A percentile compares a stretch with the other conserved stretches of the same genome.
Conservation (phyloP, 129 eudicot species). For the Ambrosia trifida region DNA sequence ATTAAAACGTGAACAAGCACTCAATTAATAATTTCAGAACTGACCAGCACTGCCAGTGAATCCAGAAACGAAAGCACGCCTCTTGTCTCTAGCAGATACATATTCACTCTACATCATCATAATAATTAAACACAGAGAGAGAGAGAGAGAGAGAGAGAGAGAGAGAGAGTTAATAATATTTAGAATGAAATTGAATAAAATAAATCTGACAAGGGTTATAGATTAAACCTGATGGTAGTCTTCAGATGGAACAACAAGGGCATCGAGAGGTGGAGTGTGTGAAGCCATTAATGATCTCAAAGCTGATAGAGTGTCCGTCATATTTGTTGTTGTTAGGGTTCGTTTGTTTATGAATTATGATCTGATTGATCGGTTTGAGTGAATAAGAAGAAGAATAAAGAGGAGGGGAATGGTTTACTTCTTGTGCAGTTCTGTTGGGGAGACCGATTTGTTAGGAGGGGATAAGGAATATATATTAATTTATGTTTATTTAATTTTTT, state of each 20-base stretch:
- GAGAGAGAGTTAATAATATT: neutral
- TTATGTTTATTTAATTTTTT: too few species aligned
- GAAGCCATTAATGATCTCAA: constrained; percentile 88
- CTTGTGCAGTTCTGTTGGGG: too few species aligned
- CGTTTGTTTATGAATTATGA: constrained; percentile 11
- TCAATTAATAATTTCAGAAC: constrained; percentile 17
- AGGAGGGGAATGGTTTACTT: too few species aligned
- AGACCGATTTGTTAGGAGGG: too few species aligned
- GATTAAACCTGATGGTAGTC: constrained; percentile 89
- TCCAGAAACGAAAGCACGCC: constrained; percentile 93
- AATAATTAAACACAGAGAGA: too few species aligned
- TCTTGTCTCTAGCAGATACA: constrained; percentile 86
- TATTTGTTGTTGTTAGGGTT: constrained; percentile 18
- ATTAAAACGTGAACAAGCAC: too few species aligned
- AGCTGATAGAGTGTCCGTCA: constrained; percentile 66
- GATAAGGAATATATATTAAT: too few species aligned
- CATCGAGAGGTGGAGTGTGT: constrained; percentile 95
- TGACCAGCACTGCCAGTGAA: constrained; percentile 97
- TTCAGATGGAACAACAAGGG: constrained; percentile 91
- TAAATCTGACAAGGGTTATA: too few species aligned
- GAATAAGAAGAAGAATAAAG: constrained; percentile 5
- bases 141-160: too few species aligned
- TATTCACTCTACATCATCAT: constrained; percentile 80
- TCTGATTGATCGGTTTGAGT: constrained; percentile 18
- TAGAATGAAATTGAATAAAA: too few species aligned